Evolutionary conservation across 768 basidiomycete species (phyloP), one percentile per base, ranked within the genome.

Genomic region (Exsudoporus frostii): DNA sequence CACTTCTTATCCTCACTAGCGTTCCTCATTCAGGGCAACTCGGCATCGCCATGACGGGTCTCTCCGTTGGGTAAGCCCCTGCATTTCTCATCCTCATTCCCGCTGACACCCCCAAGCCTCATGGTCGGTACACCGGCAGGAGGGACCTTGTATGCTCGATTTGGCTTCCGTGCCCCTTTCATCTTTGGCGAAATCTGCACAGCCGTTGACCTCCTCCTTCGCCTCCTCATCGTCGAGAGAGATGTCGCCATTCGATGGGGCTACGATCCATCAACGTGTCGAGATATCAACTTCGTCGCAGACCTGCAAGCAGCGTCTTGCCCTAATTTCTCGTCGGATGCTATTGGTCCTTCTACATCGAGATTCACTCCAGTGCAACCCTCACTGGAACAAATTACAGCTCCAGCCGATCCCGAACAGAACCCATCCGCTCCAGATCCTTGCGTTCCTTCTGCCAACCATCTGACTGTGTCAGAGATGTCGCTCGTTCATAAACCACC

Each of bases 111-210:
- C 7, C 17, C 14, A 20, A 84, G 83, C 32, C 64, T 78, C n/a
- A 62, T 82, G 14, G 70, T 81, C 25, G 84, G 81, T 11, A 80
- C 83, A 3, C 82, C 85, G 1, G 72, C 79, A 3, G 84, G 83
- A 27, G 84, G 85, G 22, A 64, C 69, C 3, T 61, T 86, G 27
- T 86, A 79, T 59, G 58, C 63, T 19, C 75, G 71, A 13, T 83
- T 80, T 60, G 84, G 85, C 7, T 85, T 77, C 61, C 79, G 79
- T 17, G 84, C 74, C 5, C 85, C 85, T 2, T 83, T 85, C 49
- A 68, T 85, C 24, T 80, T 82, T 42, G 74, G 78, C 1, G 73
- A 82, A 32, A 65, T 71, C 13, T 71, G 74, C 37, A 72, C 80
- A 1, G 32, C 73, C 15, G 42, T 81, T 4, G 84, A 86, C 56